Conservation (phyloP, 768 basidiomycete species). For the Boletellus ananas region DNA sequence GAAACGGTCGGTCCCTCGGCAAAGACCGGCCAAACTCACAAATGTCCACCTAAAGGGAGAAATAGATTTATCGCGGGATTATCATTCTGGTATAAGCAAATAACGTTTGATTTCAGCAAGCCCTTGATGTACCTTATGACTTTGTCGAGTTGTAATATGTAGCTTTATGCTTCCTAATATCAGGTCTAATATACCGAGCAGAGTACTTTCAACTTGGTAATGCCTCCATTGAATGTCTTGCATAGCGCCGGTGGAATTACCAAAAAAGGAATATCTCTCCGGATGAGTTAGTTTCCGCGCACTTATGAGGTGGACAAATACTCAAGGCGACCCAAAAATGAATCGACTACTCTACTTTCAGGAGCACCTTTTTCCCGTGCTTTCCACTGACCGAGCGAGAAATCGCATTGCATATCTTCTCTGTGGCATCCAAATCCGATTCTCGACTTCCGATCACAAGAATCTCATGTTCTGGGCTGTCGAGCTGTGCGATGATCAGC, state of each 20-base stretch:
- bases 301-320: too few species aligned
- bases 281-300: too few species aligned
- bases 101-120: conserved; percentile 1
- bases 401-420: conserved; percentile 34
- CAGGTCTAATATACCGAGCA: not conserved
- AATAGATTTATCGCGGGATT: conserved; percentile 82
- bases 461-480: conserved; percentile 67
- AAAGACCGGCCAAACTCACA: conserved; percentile 78
- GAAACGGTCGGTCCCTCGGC: conserved; percentile 66
- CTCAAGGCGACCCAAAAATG: too few species aligned
- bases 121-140: not conserved
- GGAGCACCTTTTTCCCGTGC: conserved; percentile 48
- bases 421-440: conserved; percentile 36
- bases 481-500: conserved; percentile 43
- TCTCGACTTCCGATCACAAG: conserved; percentile 44
- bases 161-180: not conserved
- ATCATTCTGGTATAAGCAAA: conserved; percentile 31
- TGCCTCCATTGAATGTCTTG: too few species aligned
- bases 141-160: not conserved
- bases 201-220: too few species aligned
- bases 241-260: not conserved
- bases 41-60: conserved; percentile 85
- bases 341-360: conserved; percentile 32
- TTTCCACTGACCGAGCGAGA: conserved; percentile 33
- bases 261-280: too few species aligned